phyloP scores from a whole-genome alignment of 2,329 filamentous ascomycete genomes.

The Phaeosphaeria sp. region DNA sequence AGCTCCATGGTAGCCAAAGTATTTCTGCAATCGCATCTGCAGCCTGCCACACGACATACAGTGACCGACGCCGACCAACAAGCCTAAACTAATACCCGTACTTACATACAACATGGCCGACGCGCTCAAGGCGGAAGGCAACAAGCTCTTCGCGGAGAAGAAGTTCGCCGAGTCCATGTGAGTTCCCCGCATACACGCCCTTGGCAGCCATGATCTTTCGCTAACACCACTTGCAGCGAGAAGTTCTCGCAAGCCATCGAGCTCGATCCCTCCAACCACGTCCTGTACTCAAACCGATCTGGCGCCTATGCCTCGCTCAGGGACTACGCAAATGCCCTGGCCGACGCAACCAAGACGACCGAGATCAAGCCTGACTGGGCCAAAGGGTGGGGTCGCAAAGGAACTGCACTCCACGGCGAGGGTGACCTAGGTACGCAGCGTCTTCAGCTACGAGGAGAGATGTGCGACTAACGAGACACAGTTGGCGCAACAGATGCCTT shows the following conservation, averaged over 20 bases:
- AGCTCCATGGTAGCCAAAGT: constrained; percentile 39
- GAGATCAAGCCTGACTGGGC: constrained; percentile 97
- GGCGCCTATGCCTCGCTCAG: constrained; percentile 86
- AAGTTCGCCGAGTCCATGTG: constrained; percentile 96
- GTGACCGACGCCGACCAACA: not conserved
- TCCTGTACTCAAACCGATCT: constrained; percentile 97
- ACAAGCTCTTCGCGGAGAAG: constrained; percentile 98
- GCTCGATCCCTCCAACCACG: constrained; percentile 87
- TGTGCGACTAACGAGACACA: constrained; percentile 34
- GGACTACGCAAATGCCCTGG: constrained; percentile 82
- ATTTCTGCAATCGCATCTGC: constrained; percentile 40
- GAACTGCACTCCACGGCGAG: constrained; percentile 84
- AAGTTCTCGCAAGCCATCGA: constrained; percentile 95
- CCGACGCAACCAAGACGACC: constrained; percentile 91
- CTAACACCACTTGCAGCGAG: constrained; percentile 63
- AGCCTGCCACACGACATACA: constrained; percentile 7
- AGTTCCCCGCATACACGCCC: constrained; percentile 52
- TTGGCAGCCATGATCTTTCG: constrained; percentile 1
- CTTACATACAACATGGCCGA: constrained; percentile 62
- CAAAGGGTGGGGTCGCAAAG: constrained; percentile 95
- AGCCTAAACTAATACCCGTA: not conserved
- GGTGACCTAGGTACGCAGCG: constrained; percentile 72
- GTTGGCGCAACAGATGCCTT: constrained; percentile 87
- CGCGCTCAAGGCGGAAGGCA: constrained; percentile 95
- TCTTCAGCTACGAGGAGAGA: not conserved